Evolutionary conservation across 345 rosid genomes (phyloP).

Genomic region (sweet orange (Citrus sinensis)): DNA sequence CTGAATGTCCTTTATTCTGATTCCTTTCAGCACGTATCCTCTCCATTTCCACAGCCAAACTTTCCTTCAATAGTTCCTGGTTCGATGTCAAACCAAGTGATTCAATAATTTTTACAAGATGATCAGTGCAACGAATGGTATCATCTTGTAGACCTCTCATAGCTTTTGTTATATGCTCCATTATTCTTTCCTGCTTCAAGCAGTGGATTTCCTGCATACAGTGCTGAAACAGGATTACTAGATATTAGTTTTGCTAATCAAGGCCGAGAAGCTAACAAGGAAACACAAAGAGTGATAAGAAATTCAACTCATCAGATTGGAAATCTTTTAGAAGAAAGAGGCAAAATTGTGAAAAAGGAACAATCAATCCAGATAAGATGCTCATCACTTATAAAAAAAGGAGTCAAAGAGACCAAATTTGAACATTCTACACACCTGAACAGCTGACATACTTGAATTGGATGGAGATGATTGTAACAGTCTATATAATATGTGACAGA

Average conservation of each 20-base stretch:
- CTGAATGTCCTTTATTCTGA: slow-evolving; percentile 33
- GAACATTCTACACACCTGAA: slow-evolving; percentile 51
- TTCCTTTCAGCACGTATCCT: slow-evolving; percentile 39
- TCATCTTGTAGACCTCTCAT: slow-evolving; percentile 48
- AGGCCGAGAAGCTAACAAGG: background rate
- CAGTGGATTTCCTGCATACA: slow-evolving; percentile 61
- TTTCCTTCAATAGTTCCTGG: slow-evolving; percentile 73
- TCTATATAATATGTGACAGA: slow-evolving; percentile 46
- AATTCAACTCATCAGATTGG: slow-evolving; percentile 11
- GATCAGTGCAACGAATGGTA: slow-evolving; percentile 40
- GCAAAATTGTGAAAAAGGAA: background rate
- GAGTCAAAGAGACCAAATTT: background rate
- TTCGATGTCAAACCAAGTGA: slow-evolving; percentile 54
- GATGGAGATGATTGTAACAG: slow-evolving; percentile 45
- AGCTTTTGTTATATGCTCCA: slow-evolving; percentile 47
- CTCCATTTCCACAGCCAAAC: slow-evolving; percentile 79
- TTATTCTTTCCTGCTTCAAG: slow-evolving; percentile 45
- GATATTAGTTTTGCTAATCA: slow-evolving; percentile 24
- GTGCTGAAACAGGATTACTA: slow-evolving; percentile 37
- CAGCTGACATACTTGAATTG: slow-evolving; percentile 39
- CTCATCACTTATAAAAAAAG: background rate
- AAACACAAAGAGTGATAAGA: background rate
- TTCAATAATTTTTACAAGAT: slow-evolving; percentile 48
- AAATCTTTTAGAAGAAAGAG: background rate
- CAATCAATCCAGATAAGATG: slow-evolving; percentile 2